A percentile compares a stretch with the other conserved stretches of the same genome.
Evolutionary conservation across 495 filamentous ascomycete species (phyloP).

Genomic region (Jackrogersella multiformis): DNA sequence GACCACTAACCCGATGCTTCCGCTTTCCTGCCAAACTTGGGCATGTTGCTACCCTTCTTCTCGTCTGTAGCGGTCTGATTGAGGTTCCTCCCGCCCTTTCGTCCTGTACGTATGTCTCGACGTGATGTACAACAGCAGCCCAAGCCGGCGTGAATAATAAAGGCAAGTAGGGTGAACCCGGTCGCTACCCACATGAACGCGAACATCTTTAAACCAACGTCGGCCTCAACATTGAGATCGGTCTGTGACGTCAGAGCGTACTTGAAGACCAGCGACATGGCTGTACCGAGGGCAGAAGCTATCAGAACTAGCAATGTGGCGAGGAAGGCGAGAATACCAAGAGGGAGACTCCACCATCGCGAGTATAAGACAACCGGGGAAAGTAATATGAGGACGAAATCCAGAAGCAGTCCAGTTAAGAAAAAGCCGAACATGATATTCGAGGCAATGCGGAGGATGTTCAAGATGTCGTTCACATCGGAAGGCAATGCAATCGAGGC

Average conservation of each 20-base stretch:
- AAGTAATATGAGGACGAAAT: slow-evolving; percentile 64
- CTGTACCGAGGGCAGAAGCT: slow-evolving; percentile 77
- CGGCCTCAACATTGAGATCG: slow-evolving; percentile 77
- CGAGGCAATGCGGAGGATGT: slow-evolving; percentile 78
- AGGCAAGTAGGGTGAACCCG: slow-evolving; percentile 71
- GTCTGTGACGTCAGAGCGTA: slow-evolving; percentile 70
- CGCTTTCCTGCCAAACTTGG: slow-evolving; percentile 25
- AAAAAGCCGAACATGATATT: slow-evolving; percentile 94
- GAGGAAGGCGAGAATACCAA: slow-evolving; percentile 70
- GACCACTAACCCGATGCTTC: slow-evolving; percentile 11
- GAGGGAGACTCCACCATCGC: slow-evolving; percentile 57
- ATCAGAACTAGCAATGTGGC: slow-evolving; percentile 72
- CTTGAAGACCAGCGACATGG: slow-evolving; percentile 80
- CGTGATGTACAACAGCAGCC: slow-evolving; percentile 76
- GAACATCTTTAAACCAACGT: slow-evolving; percentile 78
- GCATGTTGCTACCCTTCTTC: slow-evolving; percentile 12
- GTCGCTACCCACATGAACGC: slow-evolving; percentile 89
- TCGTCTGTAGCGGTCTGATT: slow-evolving; percentile 16
- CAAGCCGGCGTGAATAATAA: slow-evolving; percentile 73
- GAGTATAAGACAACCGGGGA: slow-evolving; percentile 55
- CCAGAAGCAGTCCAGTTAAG: slow-evolving; percentile 71
- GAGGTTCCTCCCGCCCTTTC: slow-evolving; percentile 47
- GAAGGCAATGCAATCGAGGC: slow-evolving; percentile 84
- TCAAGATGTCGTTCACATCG: slow-evolving; percentile 73
- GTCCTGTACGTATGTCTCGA: slow-evolving; percentile 66